Conservation (phyloP, 2,329 filamentous ascomycete genomes). For the Calonectria pauciramosa region DNA sequence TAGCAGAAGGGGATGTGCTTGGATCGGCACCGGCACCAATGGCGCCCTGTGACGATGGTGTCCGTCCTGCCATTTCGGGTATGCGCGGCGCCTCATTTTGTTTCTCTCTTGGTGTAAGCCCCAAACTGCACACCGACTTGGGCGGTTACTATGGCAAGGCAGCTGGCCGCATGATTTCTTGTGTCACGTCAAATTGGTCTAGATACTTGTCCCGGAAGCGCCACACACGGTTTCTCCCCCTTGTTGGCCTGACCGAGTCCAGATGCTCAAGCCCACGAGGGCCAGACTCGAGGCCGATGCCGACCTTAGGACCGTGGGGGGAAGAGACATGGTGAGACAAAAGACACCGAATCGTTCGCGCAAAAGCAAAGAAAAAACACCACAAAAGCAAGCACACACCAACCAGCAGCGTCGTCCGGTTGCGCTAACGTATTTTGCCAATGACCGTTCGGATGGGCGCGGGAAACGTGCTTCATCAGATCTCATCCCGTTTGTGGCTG, state of each 20-base stretch:
- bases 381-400: not conserved
- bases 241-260: not conserved
- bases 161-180: not conserved
- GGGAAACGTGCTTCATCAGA: constrained; percentile 9
- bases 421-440: constrained; percentile 1
- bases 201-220: not conserved
- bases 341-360: not conserved
- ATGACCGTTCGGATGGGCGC: not conserved
- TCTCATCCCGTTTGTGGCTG: not conserved
- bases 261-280: not conserved
- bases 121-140: not conserved
- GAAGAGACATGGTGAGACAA: not conserved
- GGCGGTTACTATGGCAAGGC: constrained; percentile 1
- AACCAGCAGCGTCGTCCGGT: not conserved
- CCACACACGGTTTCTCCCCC: not conserved
- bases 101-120: constrained; percentile 1
- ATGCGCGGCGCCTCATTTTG: constrained; percentile 19
- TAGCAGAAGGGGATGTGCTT: not conserved
- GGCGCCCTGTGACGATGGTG: constrained; percentile 20
- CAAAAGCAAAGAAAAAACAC: not conserved
- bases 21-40: constrained; percentile 17
- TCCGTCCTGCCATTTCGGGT: constrained; percentile 31
- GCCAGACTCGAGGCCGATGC: not conserved
- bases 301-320: not conserved
- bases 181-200: constrained; percentile 4